Percentiles rank a stretch among this genome's conserved stretches.
phyloP scores from a whole-genome alignment of 345 rosid species.

The Trapa incisa region DNA sequence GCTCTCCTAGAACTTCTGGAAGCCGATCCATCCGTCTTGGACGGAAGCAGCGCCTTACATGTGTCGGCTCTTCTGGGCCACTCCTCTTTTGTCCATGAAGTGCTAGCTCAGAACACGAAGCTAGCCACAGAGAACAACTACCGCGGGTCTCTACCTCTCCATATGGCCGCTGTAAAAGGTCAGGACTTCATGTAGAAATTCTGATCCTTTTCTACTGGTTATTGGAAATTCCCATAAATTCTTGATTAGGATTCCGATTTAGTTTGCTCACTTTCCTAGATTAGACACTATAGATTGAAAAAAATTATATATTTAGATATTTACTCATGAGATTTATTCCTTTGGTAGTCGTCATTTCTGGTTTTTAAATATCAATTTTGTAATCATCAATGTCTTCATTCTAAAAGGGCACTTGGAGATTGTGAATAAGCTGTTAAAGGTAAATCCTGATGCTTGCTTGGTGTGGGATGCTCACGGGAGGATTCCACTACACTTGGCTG shows the following conservation, averaged over 20 bases:
- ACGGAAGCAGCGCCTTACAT: slow-evolving; percentile 11
- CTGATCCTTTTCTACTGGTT: background rate
- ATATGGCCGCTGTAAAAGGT: slow-evolving; percentile 13
- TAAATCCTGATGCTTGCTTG: slow-evolving; percentile 10
- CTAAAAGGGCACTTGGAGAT: slow-evolving; percentile 12
- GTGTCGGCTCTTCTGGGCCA: slow-evolving; percentile 16
- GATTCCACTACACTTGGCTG: slow-evolving; percentile 17
- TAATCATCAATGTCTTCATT: background rate
- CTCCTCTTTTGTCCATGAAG: slow-evolving; percentile 10
- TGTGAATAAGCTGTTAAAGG: slow-evolving; percentile 11
- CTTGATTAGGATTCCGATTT: too few relatives aligned
- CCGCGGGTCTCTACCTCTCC: slow-evolving; percentile 15
- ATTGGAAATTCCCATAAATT: too few relatives aligned
- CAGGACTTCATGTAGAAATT: background rate
- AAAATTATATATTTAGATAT: too few relatives aligned
- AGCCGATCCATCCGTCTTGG: slow-evolving; percentile 8
- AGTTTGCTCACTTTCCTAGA: too few relatives aligned
- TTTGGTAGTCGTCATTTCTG: background rate
- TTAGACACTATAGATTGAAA: too few relatives aligned
- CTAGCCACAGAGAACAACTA: slow-evolving; percentile 10
- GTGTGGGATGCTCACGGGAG: slow-evolving; percentile 15
- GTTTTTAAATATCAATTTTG: background rate
- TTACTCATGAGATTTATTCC: background rate
- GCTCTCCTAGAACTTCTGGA: slow-evolving; percentile 11
- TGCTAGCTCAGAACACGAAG: slow-evolving; percentile 7